Evolutionary conservation across 257 asterid species (phyloP), one percentile per base, ranked within the genome.

Genomic region (Lycium ferocissimum): DNA sequence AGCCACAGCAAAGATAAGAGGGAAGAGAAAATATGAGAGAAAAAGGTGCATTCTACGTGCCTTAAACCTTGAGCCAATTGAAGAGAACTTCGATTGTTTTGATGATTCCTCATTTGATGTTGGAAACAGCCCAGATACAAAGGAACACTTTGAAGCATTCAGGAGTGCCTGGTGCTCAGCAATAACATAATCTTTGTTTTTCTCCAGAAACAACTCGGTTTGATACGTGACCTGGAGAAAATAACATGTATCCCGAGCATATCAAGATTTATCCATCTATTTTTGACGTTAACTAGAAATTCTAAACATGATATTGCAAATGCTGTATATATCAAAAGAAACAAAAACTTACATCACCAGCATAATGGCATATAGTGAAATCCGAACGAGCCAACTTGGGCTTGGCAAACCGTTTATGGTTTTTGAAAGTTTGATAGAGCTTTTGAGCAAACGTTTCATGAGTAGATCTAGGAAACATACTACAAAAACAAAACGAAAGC

Each of bases 401-500:
- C 91, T 97, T 97, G 94, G 93, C 92, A 90, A 97, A 97, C 47
- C 99, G 98, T 84, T 94, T 91, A 83, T 97, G 93, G 89, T 92
- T 91, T 89, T 92, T 92, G 88, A 92, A 97, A 75, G 98, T 93
- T 88, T 92, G 96, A 89, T 97, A 97, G 87, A 97, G 91, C 94
- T 95, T 97, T 88, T 95, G 97, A 59, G 99, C 96, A 93, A 97
- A 97, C 73, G 98, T 94, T 47, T 95, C 99, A 89, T 97, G 97
- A 80, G 98, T 97, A 73, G 99, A 95, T 85, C 98, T 93, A 58
- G 98, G 98, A 87, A 97, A 95, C 99, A 95, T 97, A 89, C 99
- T 97, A 89, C 91, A 91, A 22, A 79, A 35, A 87, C 35, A 86
- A 76, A 66, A 40, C 35, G 62, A 72, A 62, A 83, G 45, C 72